Evolutionary conservation across 2,329 filamentous ascomycete species (phyloP), one percentile per base, ranked within the genome.

Genomic region (Beauveria brongniartii): DNA sequence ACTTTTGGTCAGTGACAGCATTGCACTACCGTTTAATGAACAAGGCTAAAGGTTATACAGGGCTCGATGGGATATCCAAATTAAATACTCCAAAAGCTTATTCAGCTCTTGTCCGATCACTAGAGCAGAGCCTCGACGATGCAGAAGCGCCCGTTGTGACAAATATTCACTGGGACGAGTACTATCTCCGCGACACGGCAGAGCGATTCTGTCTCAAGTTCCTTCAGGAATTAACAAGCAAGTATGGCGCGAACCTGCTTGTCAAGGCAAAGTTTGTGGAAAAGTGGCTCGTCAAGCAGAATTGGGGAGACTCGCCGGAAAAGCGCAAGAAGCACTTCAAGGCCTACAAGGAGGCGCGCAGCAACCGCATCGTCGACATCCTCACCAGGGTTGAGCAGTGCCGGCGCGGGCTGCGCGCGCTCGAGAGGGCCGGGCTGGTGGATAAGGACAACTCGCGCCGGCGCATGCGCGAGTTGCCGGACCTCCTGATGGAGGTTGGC

Each of bases 201-300:
- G 85, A 88, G 70, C 80, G 82, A 65, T 78, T 84, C 26, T 84
- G 81, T 62, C 78, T 88, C 52, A 78, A 82, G 72, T 78, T 88
- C 51, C 68, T 85, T 53, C 72, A 75, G 40, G 78, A 85, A 63
- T 74, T 91, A 3, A 77, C 88, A n/a, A 80, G 78, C 62, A 82
- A 82, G 63, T 82, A 83, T 65, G 80, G 83, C 20, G 74, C 80
- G 1, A 78, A 79, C 28, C 80, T 80, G 58, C 73, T 91, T 20
- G 74, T 87, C 60, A 78, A 83, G 69, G 84, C 86, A 43, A 80
- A 80, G 7, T 84, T 92, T 64, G 80, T 92, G 44, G 85, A 87
- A 63, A 84, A 83, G 61, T 92, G 89, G 89, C 80, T 92, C n/a
- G 81, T 78, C 40, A 85, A 83, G 66, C 90, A 92, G 70, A 82